Base-by-base conservation (phyloP, 148 eudicot genomes). In the Fagopyrum tataricum region DNA sequence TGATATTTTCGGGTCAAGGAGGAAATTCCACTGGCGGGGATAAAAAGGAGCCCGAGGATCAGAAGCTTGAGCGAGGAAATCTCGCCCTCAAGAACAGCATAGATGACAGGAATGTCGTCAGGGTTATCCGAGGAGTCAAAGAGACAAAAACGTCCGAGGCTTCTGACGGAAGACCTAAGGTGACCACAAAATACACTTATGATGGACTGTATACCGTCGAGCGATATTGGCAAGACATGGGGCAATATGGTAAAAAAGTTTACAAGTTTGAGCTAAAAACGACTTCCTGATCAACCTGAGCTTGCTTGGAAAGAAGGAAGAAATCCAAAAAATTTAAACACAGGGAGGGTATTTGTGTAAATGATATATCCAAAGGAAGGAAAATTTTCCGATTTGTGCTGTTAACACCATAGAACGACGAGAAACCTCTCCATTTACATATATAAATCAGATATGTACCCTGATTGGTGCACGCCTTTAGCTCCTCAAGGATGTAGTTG, bases 11-110 rank as follows among this genome's bases (percentile, higher is more conserved):
- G 37, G 97, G 96, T 58, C 90, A 88, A 75, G 97, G 97, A 47
- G 96, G 96, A 73, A 83, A 82, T 68, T 52, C 72, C 7, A 64
- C 77, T 5, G 87, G 86, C 15, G 76, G 77, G 26, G 78, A 79
- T 74, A 93, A 89, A 84, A n/a, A n/a, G n/a, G 58, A 76, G 68
- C 84, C 85, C 40, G 88, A 85, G 75, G 95, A 93, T 74, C 98
- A 93, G 81, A 91, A 91, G 74, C 97, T 93, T 72, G 95, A 84
- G 76, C 82, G 90, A 69, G 98, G 93, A 44, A 93, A 93, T 75
- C 74, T 93, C 51, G 95, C 97, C 18, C 53, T 93, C 66, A 81
- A 82, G 64, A 93, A 91, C 74, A 89, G 95, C 75, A 83, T 89
- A 43, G 48, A 76, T 26, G 68, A 70, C 20, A 75, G 73, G 81